Percentiles rank a stretch among this genome's conserved stretches.
These are phyloP conservation scores for Oenanthe sinensis DNA, from an alignment of 129 eudicot species.

Conservation along the genomic window DNA sequence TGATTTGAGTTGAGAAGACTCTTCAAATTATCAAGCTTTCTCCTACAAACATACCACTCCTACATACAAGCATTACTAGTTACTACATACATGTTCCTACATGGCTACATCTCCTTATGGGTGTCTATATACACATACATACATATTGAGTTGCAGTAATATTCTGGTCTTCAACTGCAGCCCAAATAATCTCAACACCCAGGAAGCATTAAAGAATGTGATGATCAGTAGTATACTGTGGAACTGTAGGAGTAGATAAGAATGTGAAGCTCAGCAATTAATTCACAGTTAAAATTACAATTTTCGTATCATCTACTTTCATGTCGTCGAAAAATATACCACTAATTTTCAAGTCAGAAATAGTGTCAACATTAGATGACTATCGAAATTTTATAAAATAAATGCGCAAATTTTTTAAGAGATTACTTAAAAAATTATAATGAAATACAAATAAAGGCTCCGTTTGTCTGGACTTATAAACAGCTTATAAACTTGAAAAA, in stretches of 20 bases:
- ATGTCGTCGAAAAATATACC: too few relatives aligned
- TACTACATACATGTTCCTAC: too few relatives aligned
- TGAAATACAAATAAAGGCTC: not conserved
- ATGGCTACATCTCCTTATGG: too few relatives aligned
- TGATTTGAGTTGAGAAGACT: constrained; percentile 12
- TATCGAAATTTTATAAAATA: too few relatives aligned
- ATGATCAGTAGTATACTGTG: not conserved
- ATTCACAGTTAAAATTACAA: not conserved
- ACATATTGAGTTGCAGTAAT: not conserved
- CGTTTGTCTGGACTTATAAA: too few relatives aligned
- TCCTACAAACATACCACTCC: not conserved
- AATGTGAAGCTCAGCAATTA: not conserved
- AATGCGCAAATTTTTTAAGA: not conserved
- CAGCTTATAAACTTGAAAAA: too few relatives aligned
- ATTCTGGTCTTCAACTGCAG: not conserved
- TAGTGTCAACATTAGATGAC: not conserved
- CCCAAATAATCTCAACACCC: not conserved
- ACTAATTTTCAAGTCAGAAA: not conserved
- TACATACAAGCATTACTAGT: not conserved
- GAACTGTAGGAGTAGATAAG: not conserved
- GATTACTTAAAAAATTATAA: not conserved
- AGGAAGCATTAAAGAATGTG: constrained; percentile 1
- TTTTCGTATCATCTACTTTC: too few relatives aligned
- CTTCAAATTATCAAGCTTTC: not conserved
- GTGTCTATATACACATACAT: not conserved